Conservation (phyloP, 192 early-diverging fungal species). For the Coemansia sp. region DNA sequence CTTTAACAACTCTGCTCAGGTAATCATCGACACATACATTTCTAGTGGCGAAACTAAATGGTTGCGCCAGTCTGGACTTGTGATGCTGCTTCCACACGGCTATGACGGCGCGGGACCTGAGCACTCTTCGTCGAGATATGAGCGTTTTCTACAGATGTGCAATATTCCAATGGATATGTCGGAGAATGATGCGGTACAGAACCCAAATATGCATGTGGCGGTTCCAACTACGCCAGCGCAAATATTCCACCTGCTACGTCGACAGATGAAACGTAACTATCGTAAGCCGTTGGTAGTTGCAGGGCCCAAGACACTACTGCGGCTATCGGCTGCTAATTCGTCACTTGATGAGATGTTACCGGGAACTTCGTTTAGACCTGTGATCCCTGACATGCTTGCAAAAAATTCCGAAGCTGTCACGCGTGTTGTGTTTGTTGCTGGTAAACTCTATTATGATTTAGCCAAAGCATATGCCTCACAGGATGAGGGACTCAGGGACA, state of each 20-base stretch:
- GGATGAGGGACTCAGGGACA: slow-evolving; percentile 54
- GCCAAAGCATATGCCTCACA: slow-evolving; percentile 65
- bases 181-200: slow-evolving; percentile 55
- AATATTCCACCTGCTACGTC: slow-evolving; percentile 92
- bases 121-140: slow-evolving; percentile 87
- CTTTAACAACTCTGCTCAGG: slow-evolving; percentile 95
- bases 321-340: slow-evolving; percentile 67
- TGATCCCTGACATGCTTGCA: slow-evolving; percentile 65
- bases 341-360: slow-evolving; percentile 78
- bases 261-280: slow-evolving; percentile 87
- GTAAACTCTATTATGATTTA: slow-evolving; percentile 93
- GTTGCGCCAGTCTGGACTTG: slow-evolving; percentile 87
- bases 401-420: slow-evolving; percentile 37
- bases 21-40: slow-evolving; percentile 92
- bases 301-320: slow-evolving; percentile 70
- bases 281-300: slow-evolving; percentile 93
- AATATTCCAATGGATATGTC: slow-evolving; percentile 71
- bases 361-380: slow-evolving; percentile 81
- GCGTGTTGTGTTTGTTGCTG: slow-evolving; percentile 80
- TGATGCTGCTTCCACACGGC: slow-evolving; percentile 93
- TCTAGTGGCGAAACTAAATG: slow-evolving; percentile 90
- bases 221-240: slow-evolving; percentile 93
- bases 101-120: slow-evolving; percentile 96
- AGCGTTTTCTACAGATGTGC: slow-evolving; percentile 93
- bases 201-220: slow-evolving; percentile 92